Evolutionary conservation across 2,329 filamentous ascomycete species (phyloP).

Genomic region (Colletotrichum higginsianum): DNA sequence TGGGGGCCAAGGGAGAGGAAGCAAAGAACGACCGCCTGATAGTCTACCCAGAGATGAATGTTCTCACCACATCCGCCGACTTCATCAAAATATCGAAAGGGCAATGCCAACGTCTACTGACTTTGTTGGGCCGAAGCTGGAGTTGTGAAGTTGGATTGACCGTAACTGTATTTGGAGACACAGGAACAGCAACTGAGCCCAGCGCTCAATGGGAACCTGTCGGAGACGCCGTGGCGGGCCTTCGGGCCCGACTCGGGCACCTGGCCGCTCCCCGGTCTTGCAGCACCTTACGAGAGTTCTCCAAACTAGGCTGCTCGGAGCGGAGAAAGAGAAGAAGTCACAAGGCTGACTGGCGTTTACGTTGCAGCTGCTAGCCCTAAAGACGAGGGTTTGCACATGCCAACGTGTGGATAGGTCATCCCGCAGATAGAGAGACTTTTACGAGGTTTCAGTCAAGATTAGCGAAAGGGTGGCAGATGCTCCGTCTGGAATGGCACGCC

Average conservation of each 20-base stretch:
- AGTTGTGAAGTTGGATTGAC: background rate
- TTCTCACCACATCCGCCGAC: background rate
- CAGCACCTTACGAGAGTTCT: background rate
- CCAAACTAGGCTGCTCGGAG: background rate
- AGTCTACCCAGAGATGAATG: background rate
- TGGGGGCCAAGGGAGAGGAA: background rate
- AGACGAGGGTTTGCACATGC: conserved; percentile 10
- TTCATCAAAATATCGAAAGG: background rate
- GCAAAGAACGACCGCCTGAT: background rate
- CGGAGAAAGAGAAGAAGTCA: background rate
- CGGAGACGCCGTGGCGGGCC: conserved; percentile 26
- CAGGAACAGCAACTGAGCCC: conserved; percentile 3
- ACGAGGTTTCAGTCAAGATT: conserved; percentile 30
- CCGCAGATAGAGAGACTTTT: conserved; percentile 14
- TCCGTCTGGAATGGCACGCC: conserved; percentile 17
- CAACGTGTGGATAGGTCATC: background rate
- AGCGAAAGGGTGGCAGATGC: conserved; percentile 32
- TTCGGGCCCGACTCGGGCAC: background rate
- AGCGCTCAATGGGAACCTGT: conserved; percentile 8
- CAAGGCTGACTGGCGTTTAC: conserved; percentile 17
- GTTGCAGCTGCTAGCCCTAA: background rate
- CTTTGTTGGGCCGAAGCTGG: background rate
- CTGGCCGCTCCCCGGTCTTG: conserved; percentile 1
- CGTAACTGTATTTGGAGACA: background rate
- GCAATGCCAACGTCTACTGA: background rate